Percentiles rank a stretch among this genome's conserved stretches.
Conservation (phyloP, 768 basidiomycete species). For the Mycena epipterygia region DNA sequence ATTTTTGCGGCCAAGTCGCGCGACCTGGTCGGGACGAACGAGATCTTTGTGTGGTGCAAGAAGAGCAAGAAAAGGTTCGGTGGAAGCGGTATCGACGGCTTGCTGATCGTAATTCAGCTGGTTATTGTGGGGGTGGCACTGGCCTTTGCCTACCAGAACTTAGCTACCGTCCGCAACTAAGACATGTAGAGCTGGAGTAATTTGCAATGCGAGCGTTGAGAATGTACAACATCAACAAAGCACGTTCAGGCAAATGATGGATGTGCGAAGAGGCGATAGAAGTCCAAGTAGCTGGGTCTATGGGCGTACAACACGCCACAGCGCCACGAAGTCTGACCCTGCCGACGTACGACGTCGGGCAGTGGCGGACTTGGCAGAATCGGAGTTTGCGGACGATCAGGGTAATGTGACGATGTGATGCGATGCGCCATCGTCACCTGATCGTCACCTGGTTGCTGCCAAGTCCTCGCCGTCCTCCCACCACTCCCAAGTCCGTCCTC, state of each 20-base stretch:
- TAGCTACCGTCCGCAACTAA: slow-evolving; percentile 10
- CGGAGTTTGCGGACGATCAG: neutral
- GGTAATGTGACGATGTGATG: slow-evolving; percentile 7
- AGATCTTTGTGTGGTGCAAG: slow-evolving; percentile 20
- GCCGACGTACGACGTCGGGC: slow-evolving; percentile 25
- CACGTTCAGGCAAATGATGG: too few species aligned
- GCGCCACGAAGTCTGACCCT: neutral
- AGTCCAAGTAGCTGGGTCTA: neutral
- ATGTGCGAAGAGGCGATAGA: too few species aligned
- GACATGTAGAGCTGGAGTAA: neutral
- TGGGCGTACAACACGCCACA: slow-evolving; percentile 17
- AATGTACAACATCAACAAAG: slow-evolving; percentile 23
- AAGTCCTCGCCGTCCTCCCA: too few species aligned
- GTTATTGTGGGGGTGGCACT: slow-evolving; percentile 12
- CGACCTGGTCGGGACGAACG: slow-evolving; percentile 10
- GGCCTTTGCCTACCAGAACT: neutral
- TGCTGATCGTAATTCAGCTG: slow-evolving; percentile 14
- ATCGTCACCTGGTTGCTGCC: neutral
- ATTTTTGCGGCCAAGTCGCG: slow-evolving; percentile 27
- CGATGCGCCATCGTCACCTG: neutral
- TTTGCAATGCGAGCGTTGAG: neutral
- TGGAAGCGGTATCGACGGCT: neutral
- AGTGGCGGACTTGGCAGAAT: neutral
- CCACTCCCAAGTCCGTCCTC: neutral
- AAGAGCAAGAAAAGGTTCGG: slow-evolving; percentile 13